Evolutionary conservation across 139 green algal species (phyloP).

Genomic region (Chlamydomonas sphaeroides): DNA sequence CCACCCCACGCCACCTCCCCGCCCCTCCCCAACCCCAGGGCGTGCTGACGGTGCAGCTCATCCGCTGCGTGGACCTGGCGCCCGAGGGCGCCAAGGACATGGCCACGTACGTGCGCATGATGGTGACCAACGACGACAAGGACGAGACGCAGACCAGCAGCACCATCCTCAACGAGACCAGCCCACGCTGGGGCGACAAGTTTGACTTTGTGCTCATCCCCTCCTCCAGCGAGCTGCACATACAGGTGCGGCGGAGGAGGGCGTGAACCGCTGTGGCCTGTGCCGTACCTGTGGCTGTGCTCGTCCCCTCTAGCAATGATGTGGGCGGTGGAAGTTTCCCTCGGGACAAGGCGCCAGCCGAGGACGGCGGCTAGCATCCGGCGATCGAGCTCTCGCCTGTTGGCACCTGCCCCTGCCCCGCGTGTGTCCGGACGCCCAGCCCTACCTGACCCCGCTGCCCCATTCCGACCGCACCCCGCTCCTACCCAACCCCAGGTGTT

Average conservation of each 20-base stretch:
- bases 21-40: constrained; percentile 33
- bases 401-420: no score
- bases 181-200: constrained; percentile 73
- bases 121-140: constrained; percentile 50
- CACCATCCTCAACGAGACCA: constrained; percentile 67
- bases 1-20: no score
- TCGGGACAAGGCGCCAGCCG: no score
- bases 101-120: constrained; percentile 57
- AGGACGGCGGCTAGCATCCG: no score
- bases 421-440: no score
- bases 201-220: constrained; percentile 82
- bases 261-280: no score
- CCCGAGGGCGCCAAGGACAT: constrained; percentile 48
- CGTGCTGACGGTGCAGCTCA: constrained; percentile 68
- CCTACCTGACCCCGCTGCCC: background rate
- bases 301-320: no score
- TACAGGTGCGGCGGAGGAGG: background rate
- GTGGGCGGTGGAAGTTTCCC: no score
- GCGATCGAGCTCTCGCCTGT: no score
- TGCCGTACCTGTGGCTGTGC: no score
- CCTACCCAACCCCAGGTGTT: background rate
- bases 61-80: constrained; percentile 61
- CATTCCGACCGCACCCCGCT: background rate
- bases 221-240: constrained; percentile 48
- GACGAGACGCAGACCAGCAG: constrained; percentile 38